Percentiles rank a stretch among this genome's conserved stretches.
These are phyloP conservation scores for Corchorus olitorius DNA, from an alignment of 345 rosid species.

Conservation along the genomic window DNA sequence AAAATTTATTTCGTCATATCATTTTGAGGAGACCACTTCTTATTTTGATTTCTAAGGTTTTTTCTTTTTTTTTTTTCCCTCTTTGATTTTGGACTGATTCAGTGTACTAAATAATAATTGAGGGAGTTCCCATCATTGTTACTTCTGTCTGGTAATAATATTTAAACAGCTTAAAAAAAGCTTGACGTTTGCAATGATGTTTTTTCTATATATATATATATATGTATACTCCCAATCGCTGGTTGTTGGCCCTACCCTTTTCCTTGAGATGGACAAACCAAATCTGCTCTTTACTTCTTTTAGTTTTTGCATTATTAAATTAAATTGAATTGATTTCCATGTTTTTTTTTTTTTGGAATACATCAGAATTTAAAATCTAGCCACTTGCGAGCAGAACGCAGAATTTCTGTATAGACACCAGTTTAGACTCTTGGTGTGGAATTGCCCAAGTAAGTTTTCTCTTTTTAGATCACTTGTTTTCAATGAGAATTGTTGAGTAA, in stretches of 20 bases:
- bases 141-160: no score
- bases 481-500: no score
- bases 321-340: neutral
- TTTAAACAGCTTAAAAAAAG: no score
- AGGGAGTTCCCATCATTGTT: neutral
- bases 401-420: no score
- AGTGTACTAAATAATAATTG: neutral
- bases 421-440: no score
- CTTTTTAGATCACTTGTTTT: neutral
- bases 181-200: slow-evolving; percentile 17
- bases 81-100: no score
- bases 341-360: no score
- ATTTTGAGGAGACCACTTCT: neutral
- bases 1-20: neutral
- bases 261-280: neutral
- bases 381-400: no score
- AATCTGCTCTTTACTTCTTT: neutral
- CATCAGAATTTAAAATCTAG: no score
- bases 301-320: neutral
- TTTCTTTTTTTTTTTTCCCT: no score
- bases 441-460: neutral
- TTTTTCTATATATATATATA: neutral
- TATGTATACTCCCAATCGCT: neutral
- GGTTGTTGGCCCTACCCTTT: neutral
- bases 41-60: neutral